phyloP scores from a whole-genome alignment of 257 asterid species.

The Rehmannia glutinosa region DNA sequence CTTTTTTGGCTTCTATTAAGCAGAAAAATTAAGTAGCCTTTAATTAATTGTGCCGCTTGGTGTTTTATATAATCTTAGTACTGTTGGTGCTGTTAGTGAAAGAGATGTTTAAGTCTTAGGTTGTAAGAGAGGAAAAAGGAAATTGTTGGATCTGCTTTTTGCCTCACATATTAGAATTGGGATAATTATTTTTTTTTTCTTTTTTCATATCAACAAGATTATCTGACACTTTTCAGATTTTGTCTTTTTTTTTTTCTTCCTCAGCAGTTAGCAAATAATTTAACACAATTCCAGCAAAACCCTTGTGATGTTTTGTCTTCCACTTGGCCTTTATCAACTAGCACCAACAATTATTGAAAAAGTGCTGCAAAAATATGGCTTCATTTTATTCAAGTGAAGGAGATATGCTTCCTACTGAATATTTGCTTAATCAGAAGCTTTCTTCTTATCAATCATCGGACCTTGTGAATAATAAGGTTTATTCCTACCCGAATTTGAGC shows the following conservation, averaged over 20 bases:
- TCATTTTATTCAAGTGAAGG: slow-evolving; percentile 47
- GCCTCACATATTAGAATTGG: not conserved
- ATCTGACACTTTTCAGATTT: not conserved
- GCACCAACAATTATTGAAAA: slow-evolving; percentile 4
- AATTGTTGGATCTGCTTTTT: not conserved
- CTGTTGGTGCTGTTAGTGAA: not conserved
- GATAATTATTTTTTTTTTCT: not conserved
- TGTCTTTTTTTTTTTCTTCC: slow-evolving; percentile 1
- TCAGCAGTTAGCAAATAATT: not conserved
- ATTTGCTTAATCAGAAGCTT: slow-evolving; percentile 38
- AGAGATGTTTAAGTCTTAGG: slow-evolving; percentile 3
- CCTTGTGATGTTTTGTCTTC: slow-evolving; percentile 25
- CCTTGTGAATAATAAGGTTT: slow-evolving; percentile 32
- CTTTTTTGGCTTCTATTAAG: no score
- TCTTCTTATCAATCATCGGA: slow-evolving; percentile 36
- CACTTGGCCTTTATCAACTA: not conserved
- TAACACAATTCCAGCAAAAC: not conserved
- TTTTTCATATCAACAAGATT: not conserved
- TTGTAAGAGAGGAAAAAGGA: not conserved
- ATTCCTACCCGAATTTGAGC: slow-evolving; percentile 34
- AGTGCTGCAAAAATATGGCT: slow-evolving; percentile 38
- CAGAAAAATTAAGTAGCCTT: no score
- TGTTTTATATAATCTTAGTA: slow-evolving; percentile 1
- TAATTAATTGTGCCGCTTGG: no score
- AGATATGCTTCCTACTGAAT: slow-evolving; percentile 38